A percentile compares a stretch with the other conserved stretches of the same genome.
phyloP scores from a whole-genome alignment of 176 grass and related monocot species.

The Cocos nucifera region DNA sequence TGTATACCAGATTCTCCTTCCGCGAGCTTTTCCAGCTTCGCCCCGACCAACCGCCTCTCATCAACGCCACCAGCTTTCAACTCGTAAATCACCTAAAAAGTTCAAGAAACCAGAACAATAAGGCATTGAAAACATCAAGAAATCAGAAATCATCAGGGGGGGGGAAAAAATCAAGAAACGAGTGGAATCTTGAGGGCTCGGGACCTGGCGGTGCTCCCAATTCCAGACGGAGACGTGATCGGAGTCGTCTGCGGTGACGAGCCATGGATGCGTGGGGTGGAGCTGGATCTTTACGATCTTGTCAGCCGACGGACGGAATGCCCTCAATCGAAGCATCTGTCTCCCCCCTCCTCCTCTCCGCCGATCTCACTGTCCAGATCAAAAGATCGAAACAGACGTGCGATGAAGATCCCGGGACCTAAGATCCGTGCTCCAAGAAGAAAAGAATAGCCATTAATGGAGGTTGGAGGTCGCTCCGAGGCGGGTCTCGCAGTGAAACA shows the following conservation, averaged over 20 bases:
- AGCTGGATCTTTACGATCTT: slow-evolving; percentile 99
- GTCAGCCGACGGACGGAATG: slow-evolving; percentile 82
- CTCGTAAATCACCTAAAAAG: slow-evolving; percentile 82
- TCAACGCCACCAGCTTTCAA: slow-evolving; percentile 93
- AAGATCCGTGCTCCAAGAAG: too few species aligned
- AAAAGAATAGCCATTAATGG: too few species aligned
- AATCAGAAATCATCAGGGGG: neutral
- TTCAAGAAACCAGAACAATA: neutral
- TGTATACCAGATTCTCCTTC: slow-evolving; percentile 79
- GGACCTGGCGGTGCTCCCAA: slow-evolving; percentile 96
- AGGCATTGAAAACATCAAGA: neutral
- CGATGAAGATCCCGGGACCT: too few species aligned
- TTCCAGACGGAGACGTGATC: slow-evolving; percentile 96
- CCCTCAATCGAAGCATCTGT: slow-evolving; percentile 95
- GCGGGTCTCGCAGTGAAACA: too few species aligned
- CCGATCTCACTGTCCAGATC: neutral
- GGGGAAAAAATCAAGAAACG: neutral
- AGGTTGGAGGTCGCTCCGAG: too few species aligned
- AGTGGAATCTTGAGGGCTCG: neutral
- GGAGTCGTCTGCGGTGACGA: slow-evolving; percentile 85
- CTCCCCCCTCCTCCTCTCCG: slow-evolving; percentile 6
- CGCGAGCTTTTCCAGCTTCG: slow-evolving; percentile 92
- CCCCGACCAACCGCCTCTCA: slow-evolving; percentile 78
- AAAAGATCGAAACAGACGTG: neutral
- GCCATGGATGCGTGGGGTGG: slow-evolving; percentile 94